Base-by-base conservation (phyloP, 2,329 filamentous ascomycete genomes). In the Calycina herbarum region DNA sequence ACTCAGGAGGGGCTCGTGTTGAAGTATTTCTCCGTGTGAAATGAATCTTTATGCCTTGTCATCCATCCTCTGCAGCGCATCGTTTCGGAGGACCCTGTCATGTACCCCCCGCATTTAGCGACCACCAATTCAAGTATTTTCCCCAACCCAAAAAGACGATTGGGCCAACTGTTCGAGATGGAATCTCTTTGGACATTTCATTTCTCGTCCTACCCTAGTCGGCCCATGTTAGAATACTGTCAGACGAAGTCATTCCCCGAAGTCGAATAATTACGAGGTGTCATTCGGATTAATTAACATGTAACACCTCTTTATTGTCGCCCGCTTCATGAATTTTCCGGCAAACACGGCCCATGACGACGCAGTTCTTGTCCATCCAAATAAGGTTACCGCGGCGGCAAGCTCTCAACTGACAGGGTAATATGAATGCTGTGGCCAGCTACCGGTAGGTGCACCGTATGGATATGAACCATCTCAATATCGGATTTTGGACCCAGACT, bases 11-110 rank as follows among this genome's bases (percentile, higher is more conserved):
- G 70, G 68, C 67, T 70, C 68, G 69, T 72, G 68, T 68, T 54
- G 60, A 65, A 66, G 42, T 68, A 69, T 68, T 72, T 73, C 68
- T 73, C 72, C 71, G 69, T 56, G 59, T 66, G 63, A 71, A 72
- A 71, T 71, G 71, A 73, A 68, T 59, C 51, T 59, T 64, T 66
- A 70, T 71, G 70, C 69, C 67, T 70, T 69, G 66, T 33, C 20
- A 20, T 20, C 20, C 33, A 33, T 40, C 35, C 35, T 40, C 35
- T 40, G 38, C 13, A 40, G 38, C 17, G 38, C 38, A 40, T 40
- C 38, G 38, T 40, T 40, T 40, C 38, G 38, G 17, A 40, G 38
- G 48, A n/a, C 20, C 56, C 27, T 57, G 13, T n/a, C 15, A 17
- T 31, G 24, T 17, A 33, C 27, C 27, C 59, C 59, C 62, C 62